phyloP scores from a whole-genome alignment of 2,329 filamentous ascomycete species.

The Exophiala aquamarina region DNA sequence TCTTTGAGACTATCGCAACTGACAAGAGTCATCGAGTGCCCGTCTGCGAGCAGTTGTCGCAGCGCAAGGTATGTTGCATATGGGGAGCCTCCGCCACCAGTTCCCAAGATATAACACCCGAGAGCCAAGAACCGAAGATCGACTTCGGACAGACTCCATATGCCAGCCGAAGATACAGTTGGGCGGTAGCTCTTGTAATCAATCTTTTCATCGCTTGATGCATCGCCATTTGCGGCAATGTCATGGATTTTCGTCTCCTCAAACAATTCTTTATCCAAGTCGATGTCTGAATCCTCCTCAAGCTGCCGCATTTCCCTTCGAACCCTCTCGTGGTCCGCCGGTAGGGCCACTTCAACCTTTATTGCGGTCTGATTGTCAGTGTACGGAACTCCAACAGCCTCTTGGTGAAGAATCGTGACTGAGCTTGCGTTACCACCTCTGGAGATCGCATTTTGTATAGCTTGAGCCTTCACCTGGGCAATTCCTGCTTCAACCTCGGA shows the following conservation, averaged over 20 bases:
- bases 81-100: slow-evolving; percentile 50
- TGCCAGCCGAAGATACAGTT: slow-evolving; percentile 36
- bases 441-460: slow-evolving; percentile 19
- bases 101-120: slow-evolving; percentile 51
- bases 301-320: slow-evolving; percentile 1
- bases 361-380: slow-evolving; percentile 31
- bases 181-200: slow-evolving; percentile 40
- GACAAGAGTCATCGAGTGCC: slow-evolving; percentile 42
- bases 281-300: slow-evolving; percentile 7
- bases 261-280: slow-evolving; percentile 23
- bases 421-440: slow-evolving; percentile 14
- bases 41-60: slow-evolving; percentile 39
- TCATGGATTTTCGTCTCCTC: slow-evolving; percentile 12
- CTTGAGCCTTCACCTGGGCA: slow-evolving; percentile 20
- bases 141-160: slow-evolving; percentile 47
- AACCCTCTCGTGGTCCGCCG: slow-evolving; percentile 9
- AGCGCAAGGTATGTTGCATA: slow-evolving; percentile 44
- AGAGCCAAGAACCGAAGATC: slow-evolving; percentile 48
- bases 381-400: slow-evolving; percentile 14
- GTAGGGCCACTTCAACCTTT: slow-evolving; percentile 24
- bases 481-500: slow-evolving; percentile 31
- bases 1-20: slow-evolving; percentile 45
- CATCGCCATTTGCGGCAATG: slow-evolving; percentile 13
- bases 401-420: slow-evolving; percentile 31
- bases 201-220: slow-evolving; percentile 26